Base-by-base conservation (phyloP, 2,329 filamentous ascomycete species). In the Alternaria ventricosa region DNA sequence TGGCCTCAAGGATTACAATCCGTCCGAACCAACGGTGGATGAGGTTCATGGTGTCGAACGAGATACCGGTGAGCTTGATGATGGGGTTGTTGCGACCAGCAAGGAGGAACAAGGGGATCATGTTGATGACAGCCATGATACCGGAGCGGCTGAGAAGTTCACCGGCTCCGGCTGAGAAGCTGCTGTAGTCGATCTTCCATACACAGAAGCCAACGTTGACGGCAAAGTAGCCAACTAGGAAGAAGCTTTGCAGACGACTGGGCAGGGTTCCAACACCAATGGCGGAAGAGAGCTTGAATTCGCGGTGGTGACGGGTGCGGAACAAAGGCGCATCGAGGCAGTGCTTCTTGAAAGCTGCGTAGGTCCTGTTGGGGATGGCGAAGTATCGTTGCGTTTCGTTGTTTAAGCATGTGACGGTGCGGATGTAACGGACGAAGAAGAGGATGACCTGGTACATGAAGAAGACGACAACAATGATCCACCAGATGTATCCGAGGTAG, bases 371-470 rank as follows among this genome's bases (percentile, higher is more conserved):
- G 6, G 91, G 86, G 23, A 84, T 82, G 49, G 89, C 86, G 76
- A 94, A 97, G 82, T 93, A 97, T 64, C 87, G 85, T 79, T 97
- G 94, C 1, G 86, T 90, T 68, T 92, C 90, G 81, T 93, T 93
- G 82, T 87, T 90, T 69, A 97, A 86, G 74, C 90, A 93, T 45
- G 91, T 86, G 47, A 97, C 84, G 25, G 87, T 90, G 67, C 94
- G 88, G 41, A 94, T 83, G 75, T 96, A 90, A 69, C 86, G 88
- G 61, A 87, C 83, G 60, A 91, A 81, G 58, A 87, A 84, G 55
- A 88, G 85, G 58, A 84, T 80, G 66, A 90, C 78, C 65, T 90
- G 88, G 87, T 92, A 95, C 66, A 89, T 71, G 67, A 92, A 84
- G 71, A 94, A 84, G 54, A 86, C 84, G 36, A 79, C 85, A 12